A percentile compares a stretch with the other conserved stretches of the same genome.
Conservation (phyloP, 345 rosid species). For the Excoecaria agallocha region DNA sequence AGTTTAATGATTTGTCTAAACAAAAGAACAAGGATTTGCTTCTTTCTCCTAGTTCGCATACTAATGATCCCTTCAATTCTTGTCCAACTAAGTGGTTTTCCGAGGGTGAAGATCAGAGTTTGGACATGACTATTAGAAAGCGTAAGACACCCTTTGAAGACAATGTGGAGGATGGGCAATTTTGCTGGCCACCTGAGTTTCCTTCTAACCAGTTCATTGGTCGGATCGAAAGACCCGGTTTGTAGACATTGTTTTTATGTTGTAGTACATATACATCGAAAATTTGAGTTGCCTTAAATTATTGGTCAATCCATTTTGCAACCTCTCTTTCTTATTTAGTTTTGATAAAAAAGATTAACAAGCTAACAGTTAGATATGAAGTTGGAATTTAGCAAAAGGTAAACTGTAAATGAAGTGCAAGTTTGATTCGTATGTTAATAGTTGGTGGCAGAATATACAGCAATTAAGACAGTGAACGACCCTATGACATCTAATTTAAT, state of each 20-base stretch:
- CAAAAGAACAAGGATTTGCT: conserved; percentile 50
- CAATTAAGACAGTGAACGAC: neutral
- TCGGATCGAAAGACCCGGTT: conserved; percentile 42
- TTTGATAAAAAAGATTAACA: conserved; percentile 19
- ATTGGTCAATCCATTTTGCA: conserved; percentile 26
- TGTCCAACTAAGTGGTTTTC: conserved; percentile 34
- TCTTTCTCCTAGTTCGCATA: conserved; percentile 54
- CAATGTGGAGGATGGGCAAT: conserved; percentile 38
- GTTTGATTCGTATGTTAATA: conserved; percentile 9
- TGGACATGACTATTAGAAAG: conserved; percentile 44
- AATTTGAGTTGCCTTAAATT: conserved; percentile 27
- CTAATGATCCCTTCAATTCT: conserved; percentile 33
- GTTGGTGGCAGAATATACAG: conserved; percentile 9
- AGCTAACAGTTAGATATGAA: conserved; percentile 24
- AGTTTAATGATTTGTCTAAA: conserved; percentile 21
- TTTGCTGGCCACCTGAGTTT: conserved; percentile 36
- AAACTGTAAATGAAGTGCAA: conserved; percentile 19
- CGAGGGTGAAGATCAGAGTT: conserved; percentile 34
- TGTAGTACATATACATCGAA: conserved; percentile 29
- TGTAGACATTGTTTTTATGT: conserved; percentile 38
- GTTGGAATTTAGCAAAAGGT: conserved; percentile 16
- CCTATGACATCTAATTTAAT: neutral
- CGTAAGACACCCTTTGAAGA: conserved; percentile 45
- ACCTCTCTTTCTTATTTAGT: conserved; percentile 22
- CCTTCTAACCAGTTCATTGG: conserved; percentile 32